A percentile compares a stretch with the other conserved stretches of the same genome.
Conservation (phyloP, 345 rosid genomes). For the Brassica napus region Da-Ae NC_063436.1:27785001-27785500, state of each 20-base stretch:
- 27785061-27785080: conserved; percentile 46
- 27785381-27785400: conserved; percentile 69
- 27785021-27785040: conserved; percentile 68
- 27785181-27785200: neutral
- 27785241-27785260: conserved; percentile 46
- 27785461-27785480: conserved; percentile 43
- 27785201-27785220: conserved; percentile 37
- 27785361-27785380: conserved; percentile 11
- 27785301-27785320: neutral
- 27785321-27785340: neutral
- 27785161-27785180: neutral
- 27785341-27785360: neutral
- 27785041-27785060: conserved; percentile 41
- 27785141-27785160: neutral
- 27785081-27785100: neutral
- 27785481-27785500: conserved; percentile 63
- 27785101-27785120: neutral
- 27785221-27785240: conserved; percentile 43
- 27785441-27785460: conserved; percentile 45
- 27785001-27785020: conserved; percentile 62
- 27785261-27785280: conserved; percentile 57
- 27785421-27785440: conserved; percentile 52
- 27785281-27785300: neutral
- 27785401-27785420: conserved; percentile 55
- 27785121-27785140: neutral